Conservation (phyloP, 495 filamentous ascomycete species). For the Echria macrotheca region DNA sequence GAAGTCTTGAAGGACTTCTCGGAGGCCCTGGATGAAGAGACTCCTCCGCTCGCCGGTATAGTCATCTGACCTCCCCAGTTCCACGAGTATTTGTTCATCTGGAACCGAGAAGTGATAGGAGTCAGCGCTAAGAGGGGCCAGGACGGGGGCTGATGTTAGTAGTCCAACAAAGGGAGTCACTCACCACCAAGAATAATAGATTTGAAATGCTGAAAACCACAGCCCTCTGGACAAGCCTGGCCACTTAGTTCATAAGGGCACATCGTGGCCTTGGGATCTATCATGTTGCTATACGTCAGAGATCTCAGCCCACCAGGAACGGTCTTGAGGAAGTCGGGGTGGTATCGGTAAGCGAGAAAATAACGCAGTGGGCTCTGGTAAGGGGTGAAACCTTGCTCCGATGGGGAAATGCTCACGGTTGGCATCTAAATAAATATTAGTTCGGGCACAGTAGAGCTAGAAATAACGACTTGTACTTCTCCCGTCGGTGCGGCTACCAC, state of each 20-base stretch:
- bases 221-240: conserved; percentile 74
- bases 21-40: conserved; percentile 70
- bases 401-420: too few relatives aligned
- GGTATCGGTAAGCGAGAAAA: conserved; percentile 86
- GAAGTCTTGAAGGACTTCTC: conserved; percentile 68
- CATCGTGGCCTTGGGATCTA: conserved; percentile 65
- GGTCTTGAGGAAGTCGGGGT: conserved; percentile 63
- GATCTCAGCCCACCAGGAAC: conserved; percentile 77
- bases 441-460: too few relatives aligned
- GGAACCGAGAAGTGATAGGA: conserved; percentile 43
- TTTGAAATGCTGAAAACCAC: conserved; percentile 72
- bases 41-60: conserved; percentile 63
- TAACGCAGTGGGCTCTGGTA: conserved; percentile 77
- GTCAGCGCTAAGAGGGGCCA: conserved; percentile 50
- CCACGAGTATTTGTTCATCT: conserved; percentile 84
- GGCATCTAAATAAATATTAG: too few relatives aligned
- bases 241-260: conserved; percentile 70
- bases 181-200: conserved; percentile 75
- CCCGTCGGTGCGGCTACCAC: conserved; percentile 19
- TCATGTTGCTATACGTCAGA: conserved; percentile 85
- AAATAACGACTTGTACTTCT: conserved; percentile 35
- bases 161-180: conserved; percentile 37
- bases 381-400: conserved; percentile 48
- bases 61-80: conserved; percentile 72
- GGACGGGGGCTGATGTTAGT: conserved; percentile 28